Evolutionary conservation across 352 stramenopile species (phyloP).

Genomic region (Phytophthora crassamura): DNA sequence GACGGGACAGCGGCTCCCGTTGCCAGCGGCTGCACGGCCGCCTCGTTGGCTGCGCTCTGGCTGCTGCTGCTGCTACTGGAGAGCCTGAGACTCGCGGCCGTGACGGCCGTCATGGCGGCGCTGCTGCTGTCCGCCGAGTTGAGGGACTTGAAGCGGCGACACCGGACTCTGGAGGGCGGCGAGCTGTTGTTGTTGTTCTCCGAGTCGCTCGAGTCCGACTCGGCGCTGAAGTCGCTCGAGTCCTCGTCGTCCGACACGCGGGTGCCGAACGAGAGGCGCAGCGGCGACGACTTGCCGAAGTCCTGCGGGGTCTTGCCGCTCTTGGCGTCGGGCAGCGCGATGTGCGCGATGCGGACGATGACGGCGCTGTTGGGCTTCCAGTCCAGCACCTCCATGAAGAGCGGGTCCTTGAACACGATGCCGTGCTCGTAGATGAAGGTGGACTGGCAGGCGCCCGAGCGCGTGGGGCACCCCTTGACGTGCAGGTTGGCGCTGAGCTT

Average conservation of each 20-base stretch:
- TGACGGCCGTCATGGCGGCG: constrained; percentile 27
- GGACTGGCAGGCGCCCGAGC: constrained; percentile 59
- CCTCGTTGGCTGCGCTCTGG: constrained; percentile 36
- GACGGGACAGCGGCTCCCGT: neutral
- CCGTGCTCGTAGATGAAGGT: constrained; percentile 81
- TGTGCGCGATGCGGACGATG: constrained; percentile 53
- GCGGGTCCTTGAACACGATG: constrained; percentile 67
- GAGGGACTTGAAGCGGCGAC: constrained; percentile 36
- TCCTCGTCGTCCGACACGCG: constrained; percentile 40
- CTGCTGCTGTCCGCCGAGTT: constrained; percentile 33
- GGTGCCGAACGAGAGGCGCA: constrained; percentile 38
- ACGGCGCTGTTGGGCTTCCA: constrained; percentile 49
- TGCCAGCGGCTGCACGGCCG: constrained; percentile 26
- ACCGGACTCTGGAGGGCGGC: constrained; percentile 16
- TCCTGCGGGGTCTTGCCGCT: constrained; percentile 43
- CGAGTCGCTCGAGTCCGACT: constrained; percentile 35
- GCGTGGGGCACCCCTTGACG: constrained; percentile 65
- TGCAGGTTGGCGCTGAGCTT: constrained; percentile 74
- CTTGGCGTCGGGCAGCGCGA: constrained; percentile 50
- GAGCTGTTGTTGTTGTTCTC: constrained; percentile 28
- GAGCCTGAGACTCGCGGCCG: constrained; percentile 30
- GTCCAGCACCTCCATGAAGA: constrained; percentile 76
- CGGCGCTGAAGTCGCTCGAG: constrained; percentile 31
- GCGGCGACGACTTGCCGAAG: constrained; percentile 34
- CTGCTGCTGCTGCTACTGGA: constrained; percentile 46